These are phyloP conservation scores for Candida albicans DNA, from an alignment of 1,139 yeast genomes.

Conservation along the genomic window DNA sequence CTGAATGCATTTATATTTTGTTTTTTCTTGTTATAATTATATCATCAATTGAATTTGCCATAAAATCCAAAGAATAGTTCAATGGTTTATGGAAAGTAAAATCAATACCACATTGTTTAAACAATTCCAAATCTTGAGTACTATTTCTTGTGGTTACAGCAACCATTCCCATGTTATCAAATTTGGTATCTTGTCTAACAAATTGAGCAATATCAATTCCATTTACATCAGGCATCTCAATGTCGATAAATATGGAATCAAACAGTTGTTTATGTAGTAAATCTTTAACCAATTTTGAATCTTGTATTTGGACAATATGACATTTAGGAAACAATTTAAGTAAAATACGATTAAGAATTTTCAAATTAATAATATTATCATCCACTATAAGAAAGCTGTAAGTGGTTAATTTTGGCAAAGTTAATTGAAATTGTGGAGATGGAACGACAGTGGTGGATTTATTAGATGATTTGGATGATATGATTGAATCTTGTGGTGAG, in stretches of 20 bases:
- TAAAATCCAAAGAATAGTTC: constrained; percentile 20
- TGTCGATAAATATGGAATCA: constrained; percentile 43
- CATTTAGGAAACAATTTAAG: constrained; percentile 38
- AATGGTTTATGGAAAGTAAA: constrained; percentile 45
- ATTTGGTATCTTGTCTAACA: constrained; percentile 22
- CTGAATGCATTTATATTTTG: too few relatives aligned
- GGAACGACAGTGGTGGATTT: neutral
- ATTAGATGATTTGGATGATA: constrained; percentile 5
- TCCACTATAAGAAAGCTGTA: constrained; percentile 42
- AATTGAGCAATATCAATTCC: constrained; percentile 41
- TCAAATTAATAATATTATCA: constrained; percentile 44
- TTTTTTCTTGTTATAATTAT: constrained; percentile 10
- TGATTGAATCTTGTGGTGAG: constrained; percentile 5
- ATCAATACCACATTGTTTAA: constrained; percentile 40
- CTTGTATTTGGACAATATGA: constrained; percentile 28
- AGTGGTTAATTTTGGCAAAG: constrained; percentile 22
- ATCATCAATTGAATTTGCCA: constrained; percentile 12
- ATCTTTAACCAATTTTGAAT: constrained; percentile 32
- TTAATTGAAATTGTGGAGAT: constrained; percentile 7
- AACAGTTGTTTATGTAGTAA: constrained; percentile 23
- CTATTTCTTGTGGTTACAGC: constrained; percentile 44
- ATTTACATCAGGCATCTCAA: constrained; percentile 48
- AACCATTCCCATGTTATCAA: constrained; percentile 32
- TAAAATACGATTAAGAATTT: constrained; percentile 36
- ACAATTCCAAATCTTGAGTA: constrained; percentile 29